Evolutionary conservation across 257 asterid species (phyloP), one percentile per base, ranked within the genome.

Genomic region (Solanum sejunctum): DNA sequence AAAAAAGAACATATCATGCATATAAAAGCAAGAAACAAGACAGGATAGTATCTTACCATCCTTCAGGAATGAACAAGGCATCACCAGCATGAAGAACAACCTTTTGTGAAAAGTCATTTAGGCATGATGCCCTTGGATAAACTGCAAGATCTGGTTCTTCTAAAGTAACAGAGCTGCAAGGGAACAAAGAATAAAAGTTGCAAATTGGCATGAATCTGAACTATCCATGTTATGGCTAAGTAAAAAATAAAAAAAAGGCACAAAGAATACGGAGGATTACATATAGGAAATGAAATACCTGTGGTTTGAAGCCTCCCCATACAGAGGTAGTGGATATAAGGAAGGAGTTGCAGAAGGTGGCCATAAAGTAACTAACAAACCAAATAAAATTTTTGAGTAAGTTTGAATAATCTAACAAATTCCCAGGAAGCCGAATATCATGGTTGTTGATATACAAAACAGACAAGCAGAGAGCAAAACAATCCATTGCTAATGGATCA

Each of bases 241-340:
- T 64, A 47, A 78, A 52, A 26, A 26, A 78, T 0, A 11, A 78
- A 78, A 78, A 78, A 28, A 78, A 47, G 16, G 64, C 47, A 51
- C 26, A 51, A 52, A 51, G 28, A 78, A 16, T 26, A 78, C 28
- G 13, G 26, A 16, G 28, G 45, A 78, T 52, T 52, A 69, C 81
- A 83, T 64, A 80, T 57, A 87, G 55, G 20, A 81, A 83, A 39
- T 81, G 57, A 83, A 82, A 73, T 87, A 95, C 98, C 99, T 91
- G 95, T 97, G 98, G 85, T 95, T 95, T 8, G 99, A 97, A 82
- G 99, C 92, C 89, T 95, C 99, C 80, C 99, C 98, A 87, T 95
- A 95, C 85, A 97, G 83, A 55, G 98, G 97, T 89, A 90, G 85
- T 8, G 98, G 98, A 84, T 97, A 97, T 75, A 97, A 88, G 85